Percentiles rank a stretch among this genome's conserved stretches.
Evolutionary conservation across 441 rosid species (phyloP).

Genomic region (Brassica hybrid): DNA sequence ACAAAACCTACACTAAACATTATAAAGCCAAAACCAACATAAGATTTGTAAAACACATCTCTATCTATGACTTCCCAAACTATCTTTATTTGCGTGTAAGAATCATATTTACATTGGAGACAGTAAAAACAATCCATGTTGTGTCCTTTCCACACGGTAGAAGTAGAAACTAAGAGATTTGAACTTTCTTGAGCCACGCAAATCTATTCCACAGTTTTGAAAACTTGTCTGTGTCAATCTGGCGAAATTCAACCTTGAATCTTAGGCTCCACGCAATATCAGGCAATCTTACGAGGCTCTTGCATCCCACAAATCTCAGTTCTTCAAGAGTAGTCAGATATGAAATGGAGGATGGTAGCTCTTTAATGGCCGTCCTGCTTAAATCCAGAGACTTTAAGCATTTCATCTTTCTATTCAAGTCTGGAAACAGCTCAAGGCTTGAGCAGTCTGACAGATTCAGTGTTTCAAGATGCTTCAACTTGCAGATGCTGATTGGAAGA

Average conservation of each 20-base stretch:
- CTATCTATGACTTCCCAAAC: not conserved
- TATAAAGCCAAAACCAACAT: too few species aligned
- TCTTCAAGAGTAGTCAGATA: constrained; percentile 37
- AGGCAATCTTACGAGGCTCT: constrained; percentile 28
- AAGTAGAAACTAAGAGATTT: constrained; percentile 12
- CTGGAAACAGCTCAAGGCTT: not conserved
- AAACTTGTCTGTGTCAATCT: constrained; percentile 27
- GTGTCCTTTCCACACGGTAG: not conserved
- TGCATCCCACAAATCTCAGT: constrained; percentile 21
- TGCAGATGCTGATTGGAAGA: not conserved
- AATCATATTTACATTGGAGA: not conserved
- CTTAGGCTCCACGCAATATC: constrained; percentile 30
- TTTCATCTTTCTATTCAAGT: constrained; percentile 35
- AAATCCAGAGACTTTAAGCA: constrained; percentile 29
- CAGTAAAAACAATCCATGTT: not conserved
- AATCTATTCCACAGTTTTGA: constrained; percentile 33
- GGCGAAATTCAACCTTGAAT: constrained; percentile 30
- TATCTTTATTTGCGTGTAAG: too few species aligned
- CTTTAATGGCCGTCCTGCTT: constrained; percentile 27
- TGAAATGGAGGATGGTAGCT: constrained; percentile 17
- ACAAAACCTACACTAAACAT: too few species aligned
- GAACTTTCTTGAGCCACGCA: constrained; percentile 24
- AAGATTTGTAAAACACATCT: not conserved
- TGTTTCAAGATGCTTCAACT: not conserved
- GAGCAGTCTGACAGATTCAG: not conserved